Evolutionary conservation across 2,329 filamentous ascomycete species (phyloP).

Genomic region (Apiospora pterosperma): DNA sequence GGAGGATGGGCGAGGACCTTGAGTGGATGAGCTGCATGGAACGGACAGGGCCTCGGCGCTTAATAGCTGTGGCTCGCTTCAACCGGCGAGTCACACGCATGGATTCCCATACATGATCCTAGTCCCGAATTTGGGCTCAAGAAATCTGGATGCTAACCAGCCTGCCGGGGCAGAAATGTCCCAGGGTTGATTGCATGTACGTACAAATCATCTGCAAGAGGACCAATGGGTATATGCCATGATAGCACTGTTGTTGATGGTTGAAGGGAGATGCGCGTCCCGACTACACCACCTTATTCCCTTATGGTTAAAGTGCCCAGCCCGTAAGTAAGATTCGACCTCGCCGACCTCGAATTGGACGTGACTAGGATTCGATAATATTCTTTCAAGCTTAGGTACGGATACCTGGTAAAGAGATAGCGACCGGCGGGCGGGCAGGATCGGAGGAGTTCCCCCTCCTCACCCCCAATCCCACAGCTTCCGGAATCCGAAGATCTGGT

Average conservation of each 20-base stretch:
- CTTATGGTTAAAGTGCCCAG: not conserved
- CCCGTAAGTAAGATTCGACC: not conserved
- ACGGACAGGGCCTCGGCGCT: conserved; percentile 52
- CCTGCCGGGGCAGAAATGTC: conserved; percentile 1
- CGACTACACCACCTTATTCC: not conserved
- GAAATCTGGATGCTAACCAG: not conserved
- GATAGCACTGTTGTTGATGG: conserved; percentile 2
- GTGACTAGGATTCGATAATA: too few relatives aligned
- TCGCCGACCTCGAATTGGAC: not conserved
- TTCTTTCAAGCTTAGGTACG: too few relatives aligned
- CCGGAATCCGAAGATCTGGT: not conserved
- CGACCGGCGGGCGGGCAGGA: not conserved
- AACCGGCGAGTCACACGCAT: conserved; percentile 34
- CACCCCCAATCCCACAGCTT: not conserved
- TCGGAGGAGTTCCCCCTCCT: not conserved
- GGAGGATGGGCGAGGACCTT: conserved; percentile 10
- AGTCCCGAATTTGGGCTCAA: conserved; percentile 4
- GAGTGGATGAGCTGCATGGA: conserved; percentile 42
- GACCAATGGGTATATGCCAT: conserved; percentile 4
- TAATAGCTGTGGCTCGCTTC: conserved; percentile 44
- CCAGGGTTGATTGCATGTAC: not conserved
- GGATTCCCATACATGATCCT: conserved; percentile 11
- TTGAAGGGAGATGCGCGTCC: not conserved
- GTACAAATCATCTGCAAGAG: not conserved
- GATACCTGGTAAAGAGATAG: too few relatives aligned